phyloP scores from a whole-genome alignment of 164 flowering plant species.

The Stephania yunnanensis region DNA sequence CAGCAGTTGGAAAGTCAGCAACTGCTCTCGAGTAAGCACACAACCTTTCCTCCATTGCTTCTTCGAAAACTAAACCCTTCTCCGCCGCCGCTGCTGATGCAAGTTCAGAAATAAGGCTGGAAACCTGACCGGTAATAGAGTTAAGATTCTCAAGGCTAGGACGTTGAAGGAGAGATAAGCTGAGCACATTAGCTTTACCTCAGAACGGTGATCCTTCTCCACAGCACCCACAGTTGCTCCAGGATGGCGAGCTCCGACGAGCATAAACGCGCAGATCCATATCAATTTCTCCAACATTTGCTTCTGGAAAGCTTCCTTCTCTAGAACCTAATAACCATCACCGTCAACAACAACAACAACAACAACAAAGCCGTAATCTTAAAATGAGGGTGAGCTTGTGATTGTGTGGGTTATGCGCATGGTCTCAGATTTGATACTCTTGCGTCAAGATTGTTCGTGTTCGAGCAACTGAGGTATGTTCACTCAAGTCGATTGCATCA shows the following conservation, averaged over 20 bases:
- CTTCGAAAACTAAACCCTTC: constrained; percentile 30
- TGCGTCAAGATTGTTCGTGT: no score
- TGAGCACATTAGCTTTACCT: constrained; percentile 33
- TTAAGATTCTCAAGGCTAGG: neutral
- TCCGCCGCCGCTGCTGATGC: constrained; percentile 84
- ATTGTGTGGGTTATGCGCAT: no score
- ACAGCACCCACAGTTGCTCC: constrained; percentile 92
- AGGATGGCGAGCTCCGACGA: constrained; percentile 95
- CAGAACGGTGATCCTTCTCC: constrained; percentile 72
- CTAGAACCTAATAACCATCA: constrained; percentile 54
- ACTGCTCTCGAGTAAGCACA: constrained; percentile 95
- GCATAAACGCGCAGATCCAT: constrained; percentile 96
- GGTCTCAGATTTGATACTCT: no score
- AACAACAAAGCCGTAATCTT: neutral
- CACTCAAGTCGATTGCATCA: no score
- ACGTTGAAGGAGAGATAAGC: neutral
- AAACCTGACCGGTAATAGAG: constrained; percentile 42
- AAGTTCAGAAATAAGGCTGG: constrained; percentile 72
- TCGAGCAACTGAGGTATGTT: no score
- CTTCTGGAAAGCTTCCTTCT: constrained; percentile 81
- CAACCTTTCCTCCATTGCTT: constrained; percentile 49
- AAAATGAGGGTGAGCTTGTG: neutral
- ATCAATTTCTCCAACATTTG: constrained; percentile 97
- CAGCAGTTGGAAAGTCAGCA: constrained; percentile 93
- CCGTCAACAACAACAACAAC: neutral